phyloP scores from a whole-genome alignment of 2,329 filamentous ascomycete genomes.

The Samsoniella hepiali region DNA sequence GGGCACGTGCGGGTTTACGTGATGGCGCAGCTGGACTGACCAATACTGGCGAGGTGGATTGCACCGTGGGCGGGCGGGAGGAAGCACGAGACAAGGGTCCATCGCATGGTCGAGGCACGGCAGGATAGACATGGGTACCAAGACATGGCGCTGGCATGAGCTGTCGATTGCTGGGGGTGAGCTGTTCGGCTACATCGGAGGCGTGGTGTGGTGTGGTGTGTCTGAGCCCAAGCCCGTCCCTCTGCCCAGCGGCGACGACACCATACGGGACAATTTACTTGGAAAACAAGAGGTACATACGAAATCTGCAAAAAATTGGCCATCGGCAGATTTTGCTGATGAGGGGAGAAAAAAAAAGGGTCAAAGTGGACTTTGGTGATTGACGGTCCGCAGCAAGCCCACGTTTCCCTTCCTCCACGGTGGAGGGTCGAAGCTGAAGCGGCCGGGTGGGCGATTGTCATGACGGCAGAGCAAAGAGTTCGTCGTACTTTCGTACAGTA shows the following conservation, averaged over 20 bases:
- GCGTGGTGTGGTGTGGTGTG: no score
- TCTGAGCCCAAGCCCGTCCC: no score
- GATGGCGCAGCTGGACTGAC: neutral
- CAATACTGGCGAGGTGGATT: constrained; percentile 1
- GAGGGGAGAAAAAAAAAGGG: constrained; percentile 14
- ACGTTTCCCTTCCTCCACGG: neutral
- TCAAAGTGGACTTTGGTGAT: neutral
- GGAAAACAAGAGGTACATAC: no score
- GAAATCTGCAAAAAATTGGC: neutral
- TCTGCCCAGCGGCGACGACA: no score
- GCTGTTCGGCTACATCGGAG: no score
- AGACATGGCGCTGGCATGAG: neutral
- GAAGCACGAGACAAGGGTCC: constrained; percentile 1
- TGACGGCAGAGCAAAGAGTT: no score
- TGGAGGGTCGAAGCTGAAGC: neutral
- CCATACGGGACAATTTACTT: no score
- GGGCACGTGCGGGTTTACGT: neutral
- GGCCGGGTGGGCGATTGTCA: no score
- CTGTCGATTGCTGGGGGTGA: no score
- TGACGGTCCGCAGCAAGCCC: neutral
- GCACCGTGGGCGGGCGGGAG: neutral
- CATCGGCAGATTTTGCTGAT: neutral
- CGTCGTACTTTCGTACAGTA: no score
- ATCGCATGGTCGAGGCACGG: neutral
- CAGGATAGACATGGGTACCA: neutral